A percentile compares a stretch with the other conserved stretches of the same genome.
These are phyloP conservation scores for Vitis hybrid DNA, from an alignment of 177 flowering plant species.

Conservation along the genomic window DNA sequence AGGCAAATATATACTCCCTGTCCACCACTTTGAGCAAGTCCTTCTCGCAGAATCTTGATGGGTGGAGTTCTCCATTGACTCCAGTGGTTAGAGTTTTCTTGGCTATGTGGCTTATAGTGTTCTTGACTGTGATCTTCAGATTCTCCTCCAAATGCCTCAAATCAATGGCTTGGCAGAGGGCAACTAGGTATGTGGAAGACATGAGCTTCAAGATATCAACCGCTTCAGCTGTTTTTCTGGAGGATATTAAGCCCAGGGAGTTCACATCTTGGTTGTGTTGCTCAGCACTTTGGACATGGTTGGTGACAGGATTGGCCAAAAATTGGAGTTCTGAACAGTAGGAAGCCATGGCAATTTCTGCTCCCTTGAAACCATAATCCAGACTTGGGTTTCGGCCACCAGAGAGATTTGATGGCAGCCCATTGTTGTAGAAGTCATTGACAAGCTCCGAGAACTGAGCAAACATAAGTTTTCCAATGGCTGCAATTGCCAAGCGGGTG, in stretches of 20 bases:
- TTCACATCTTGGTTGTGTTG: conserved; percentile 70
- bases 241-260: conserved; percentile 55
- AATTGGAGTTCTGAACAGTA: conserved; percentile 63
- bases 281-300: conserved; percentile 64
- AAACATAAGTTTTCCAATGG: conserved; percentile 59
- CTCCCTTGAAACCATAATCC: conserved; percentile 70
- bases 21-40: conserved; percentile 56
- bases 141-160: conserved; percentile 65
- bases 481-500: conserved; percentile 49
- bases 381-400: conserved; percentile 57
- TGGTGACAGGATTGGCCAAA: conserved; percentile 58
- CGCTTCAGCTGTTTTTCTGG: conserved; percentile 56
- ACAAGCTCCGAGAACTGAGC: conserved; percentile 65
- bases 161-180: conserved; percentile 63
- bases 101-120: conserved; percentile 42
- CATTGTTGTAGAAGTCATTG: conserved; percentile 68
- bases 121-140: conserved; percentile 41
- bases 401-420: conserved; percentile 60
- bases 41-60: conserved; percentile 61
- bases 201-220: conserved; percentile 59
- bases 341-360: conserved; percentile 69
- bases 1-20: conserved; percentile 43
- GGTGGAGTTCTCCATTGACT: conserved; percentile 45
- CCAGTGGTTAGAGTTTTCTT: conserved; percentile 39
- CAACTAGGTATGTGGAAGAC: conserved; percentile 54